Base-by-base conservation (phyloP, 2,329 filamentous ascomycete genomes). In the Pseudogymnoascus sp. region DNA sequence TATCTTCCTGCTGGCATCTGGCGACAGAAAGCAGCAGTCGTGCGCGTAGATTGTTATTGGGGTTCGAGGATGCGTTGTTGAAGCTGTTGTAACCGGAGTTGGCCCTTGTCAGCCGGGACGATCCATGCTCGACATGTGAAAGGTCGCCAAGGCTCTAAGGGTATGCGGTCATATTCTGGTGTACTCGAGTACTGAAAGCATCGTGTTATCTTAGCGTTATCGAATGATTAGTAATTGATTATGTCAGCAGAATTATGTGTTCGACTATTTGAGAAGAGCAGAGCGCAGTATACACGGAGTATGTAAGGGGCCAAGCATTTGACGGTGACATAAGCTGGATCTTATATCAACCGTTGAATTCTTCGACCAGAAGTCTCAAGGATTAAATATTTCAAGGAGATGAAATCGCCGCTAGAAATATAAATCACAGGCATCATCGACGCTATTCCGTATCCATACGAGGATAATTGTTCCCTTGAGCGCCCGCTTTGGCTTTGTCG, bases 101-200 rank as follows among this genome's bases (percentile, higher is more conserved):
- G 47, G 28, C 47, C 16, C 14, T 43, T 28, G n/a, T 33, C 20
- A 22, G 47, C 47, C 47, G 25, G 47, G 47, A 54, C n/a, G 25
- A 18, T 33, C 25, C 47, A 54, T 54, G 2, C 30, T 54, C 47
- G 47, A 54, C 47, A 54, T 54, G 47, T 54, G 47, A 54, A 54
- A 54, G 47, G n/a, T 18, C 28, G 47, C 25, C 28, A 54, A 54
- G 47, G 9, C 47, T 33, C 47, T 12, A 33, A 18, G 25, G 4
- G 25, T 16, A 54, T 54, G 47, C 47, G 47, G 47, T 54, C 47
- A 54, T 54, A 7, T 33, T 33, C 8, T 20, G n/a, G 25, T 16
- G 20, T 16, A 30, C 14, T 7, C 28, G n/a, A n/a, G n/a, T n/a
- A n/a, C n/a, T n/a, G n/a, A 33, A 50, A 12, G 3, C 25, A 18